phyloP scores from a whole-genome alignment of 768 basidiomycete species.

The Boletus barrowsii region DNA sequence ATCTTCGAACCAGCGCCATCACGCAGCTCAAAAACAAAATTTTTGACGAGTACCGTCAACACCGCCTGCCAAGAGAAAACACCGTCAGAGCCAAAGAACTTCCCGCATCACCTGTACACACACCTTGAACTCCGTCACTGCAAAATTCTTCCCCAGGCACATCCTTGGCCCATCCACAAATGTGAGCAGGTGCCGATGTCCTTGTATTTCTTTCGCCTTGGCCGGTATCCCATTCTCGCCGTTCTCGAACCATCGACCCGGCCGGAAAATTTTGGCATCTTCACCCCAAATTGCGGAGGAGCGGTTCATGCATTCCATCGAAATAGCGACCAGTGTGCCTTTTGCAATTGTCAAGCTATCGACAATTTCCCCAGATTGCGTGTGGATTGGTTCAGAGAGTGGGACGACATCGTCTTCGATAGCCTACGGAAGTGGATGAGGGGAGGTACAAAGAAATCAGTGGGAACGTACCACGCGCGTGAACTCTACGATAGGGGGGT shows the following conservation, averaged over 20 bases:
- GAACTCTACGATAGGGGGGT: conserved; percentile 34
- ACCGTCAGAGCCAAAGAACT: not conserved
- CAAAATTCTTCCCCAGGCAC: conserved; percentile 49
- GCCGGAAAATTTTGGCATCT: conserved; percentile 54
- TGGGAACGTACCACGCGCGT: conserved; percentile 8
- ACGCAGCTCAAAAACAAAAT: conserved; percentile 32
- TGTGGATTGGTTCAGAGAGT: conserved; percentile 45
- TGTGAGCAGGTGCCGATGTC: conserved; percentile 46
- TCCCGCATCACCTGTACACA: not conserved
- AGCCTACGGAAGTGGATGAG: conserved; percentile 37
- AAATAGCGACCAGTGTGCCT: conserved; percentile 42
- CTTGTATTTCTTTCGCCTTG: conserved; percentile 41
- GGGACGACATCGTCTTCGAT: conserved; percentile 56
- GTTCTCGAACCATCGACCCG: conserved; percentile 57
- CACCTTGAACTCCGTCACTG: conserved; percentile 35
- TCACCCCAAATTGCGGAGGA: conserved; percentile 57
- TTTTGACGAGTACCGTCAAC: conserved; percentile 38
- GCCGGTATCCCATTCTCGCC: conserved; percentile 14
- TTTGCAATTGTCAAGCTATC: conserved; percentile 43
- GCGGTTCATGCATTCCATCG: conserved; percentile 47
- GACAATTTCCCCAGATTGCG: conserved; percentile 36
- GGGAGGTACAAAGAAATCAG: not conserved
- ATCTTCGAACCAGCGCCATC: conserved; percentile 36
- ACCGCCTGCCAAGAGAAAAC: conserved; percentile 32
- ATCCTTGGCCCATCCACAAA: conserved; percentile 49